Conservation (phyloP, 495 filamentous ascomycete genomes). For the Physcia stellaris region DNA sequence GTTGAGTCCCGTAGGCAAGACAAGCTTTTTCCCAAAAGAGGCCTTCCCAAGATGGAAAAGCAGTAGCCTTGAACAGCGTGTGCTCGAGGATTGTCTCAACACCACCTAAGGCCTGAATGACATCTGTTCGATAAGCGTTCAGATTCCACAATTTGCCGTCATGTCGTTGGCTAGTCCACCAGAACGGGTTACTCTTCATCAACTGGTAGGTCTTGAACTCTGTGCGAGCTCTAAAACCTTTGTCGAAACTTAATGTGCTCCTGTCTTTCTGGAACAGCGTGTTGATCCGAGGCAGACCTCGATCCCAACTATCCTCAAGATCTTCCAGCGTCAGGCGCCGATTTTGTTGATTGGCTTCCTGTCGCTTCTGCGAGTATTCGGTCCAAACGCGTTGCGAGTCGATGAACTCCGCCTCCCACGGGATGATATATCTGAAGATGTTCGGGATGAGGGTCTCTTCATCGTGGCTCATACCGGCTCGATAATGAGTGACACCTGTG, state of each 20-base stretch:
- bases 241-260: slow-evolving; percentile 95
- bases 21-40: slow-evolving; percentile 93
- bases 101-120: slow-evolving; percentile 96
- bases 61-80: slow-evolving; percentile 96
- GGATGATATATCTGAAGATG: slow-evolving; percentile 99
- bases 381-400: slow-evolving; percentile 98
- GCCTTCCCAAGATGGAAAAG: slow-evolving; percentile 97
- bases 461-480: slow-evolving; percentile 95
- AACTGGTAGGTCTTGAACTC: slow-evolving; percentile 98
- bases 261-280: slow-evolving; percentile 98
- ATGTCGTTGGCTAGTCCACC: slow-evolving; percentile 98
- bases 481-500: slow-evolving; percentile 92
- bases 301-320: slow-evolving; percentile 97
- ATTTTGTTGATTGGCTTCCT: slow-evolving; percentile 97
- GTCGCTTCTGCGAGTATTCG: slow-evolving; percentile 95
- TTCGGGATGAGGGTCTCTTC: slow-evolving; percentile 97
- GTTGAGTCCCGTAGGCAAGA: no score
- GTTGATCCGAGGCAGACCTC: slow-evolving; percentile 95
- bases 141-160: slow-evolving; percentile 99
- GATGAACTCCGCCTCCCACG: slow-evolving; percentile 98
- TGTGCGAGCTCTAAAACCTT: slow-evolving; percentile 88
- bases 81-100: slow-evolving; percentile 99
- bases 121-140: slow-evolving; percentile 95
- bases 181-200: slow-evolving; percentile 99
- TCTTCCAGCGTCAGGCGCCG: slow-evolving; percentile 89